Base-by-base conservation (phyloP, 164 flowering plant species). In the Annona cherimola region DNA sequence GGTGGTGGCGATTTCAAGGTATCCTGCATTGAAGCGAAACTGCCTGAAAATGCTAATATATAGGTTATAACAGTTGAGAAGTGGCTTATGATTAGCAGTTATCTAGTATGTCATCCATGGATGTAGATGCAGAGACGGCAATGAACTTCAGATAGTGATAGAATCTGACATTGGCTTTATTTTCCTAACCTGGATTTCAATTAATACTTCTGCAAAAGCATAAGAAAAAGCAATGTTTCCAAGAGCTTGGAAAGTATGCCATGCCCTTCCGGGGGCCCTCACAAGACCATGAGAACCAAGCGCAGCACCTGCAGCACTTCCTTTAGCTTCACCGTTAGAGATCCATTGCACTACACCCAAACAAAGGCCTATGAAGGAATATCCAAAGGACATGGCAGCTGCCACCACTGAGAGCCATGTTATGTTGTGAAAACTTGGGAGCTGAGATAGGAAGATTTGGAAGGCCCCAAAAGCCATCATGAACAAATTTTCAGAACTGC, bases 141-240 rank as follows among this genome's bases (percentile, higher is more conserved):
- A 5, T 50, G 14, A 9, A 6, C 11, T 50, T 11, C 57, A 50
- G 14, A 0, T 50, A 50, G 14, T 50, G 14, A 8, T 50, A 16
- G 57, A 50, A 5, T 50, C 14, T 9, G 57, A 50, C 57, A 50
- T 50, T 50, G 14, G 57, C 57, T 2, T 2, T 50, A 8, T 50
- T 9, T 50, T 11, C 14, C 54, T 4, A 65, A 82, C 87, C 84
- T 84, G 85, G 44, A 84, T 82, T 79, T 84, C 87, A 0, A 84
- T 66, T 39, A 84, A 63, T 5, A 84, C 65, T 61, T 61, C 46
- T 8, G 82, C 73, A 40, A 71, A 84, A 41, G 77, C 77, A 46
- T 75, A 84, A 50, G 87, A 83, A 61, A 84, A 82, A n/a, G 83
- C 87, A 68, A 84, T 80, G 64, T 84, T 84, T 54, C 85, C 85